These are phyloP conservation scores for Fusarium begoniae DNA, from an alignment of 2,329 filamentous ascomycete species.

Conservation along the genomic window DNA sequence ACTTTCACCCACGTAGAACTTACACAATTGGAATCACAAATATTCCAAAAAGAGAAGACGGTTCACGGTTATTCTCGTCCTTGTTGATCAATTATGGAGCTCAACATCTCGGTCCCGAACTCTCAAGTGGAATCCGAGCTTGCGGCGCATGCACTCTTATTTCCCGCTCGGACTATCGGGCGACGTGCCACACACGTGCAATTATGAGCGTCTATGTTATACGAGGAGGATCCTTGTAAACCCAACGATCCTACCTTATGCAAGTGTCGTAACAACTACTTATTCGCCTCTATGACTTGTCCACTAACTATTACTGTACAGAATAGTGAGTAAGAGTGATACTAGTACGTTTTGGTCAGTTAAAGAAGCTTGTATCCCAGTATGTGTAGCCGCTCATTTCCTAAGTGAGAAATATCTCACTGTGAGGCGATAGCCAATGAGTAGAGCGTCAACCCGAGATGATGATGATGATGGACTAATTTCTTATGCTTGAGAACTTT, in stretches of 20 bases:
- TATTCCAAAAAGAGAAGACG: not conserved
- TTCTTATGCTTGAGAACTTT: not conserved
- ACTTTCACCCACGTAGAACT: accelerated
- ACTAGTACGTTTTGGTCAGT: accelerated
- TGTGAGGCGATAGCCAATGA: not conserved
- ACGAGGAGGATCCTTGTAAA: not conserved
- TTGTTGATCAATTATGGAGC: not conserved
- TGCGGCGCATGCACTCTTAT: not conserved
- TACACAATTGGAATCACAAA: accelerated
- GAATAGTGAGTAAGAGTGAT: accelerated
- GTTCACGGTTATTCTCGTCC: not conserved
- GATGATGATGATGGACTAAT: not conserved
- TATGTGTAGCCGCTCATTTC: not conserved
- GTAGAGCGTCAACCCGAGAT: not conserved
- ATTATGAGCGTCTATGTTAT: not conserved
- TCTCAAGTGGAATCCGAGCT: not conserved
- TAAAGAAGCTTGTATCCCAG: accelerated
- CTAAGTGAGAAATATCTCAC: not conserved
- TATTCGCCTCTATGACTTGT: not conserved
- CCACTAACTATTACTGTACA: not conserved
- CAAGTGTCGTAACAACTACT: not conserved
- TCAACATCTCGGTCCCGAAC: not conserved
- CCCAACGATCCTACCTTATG: not conserved
- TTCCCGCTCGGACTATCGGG: not conserved
- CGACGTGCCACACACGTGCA: not conserved